phyloP scores from a whole-genome alignment of 2,329 filamentous ascomycete genomes.

The Colletotrichum sp. region DNA sequence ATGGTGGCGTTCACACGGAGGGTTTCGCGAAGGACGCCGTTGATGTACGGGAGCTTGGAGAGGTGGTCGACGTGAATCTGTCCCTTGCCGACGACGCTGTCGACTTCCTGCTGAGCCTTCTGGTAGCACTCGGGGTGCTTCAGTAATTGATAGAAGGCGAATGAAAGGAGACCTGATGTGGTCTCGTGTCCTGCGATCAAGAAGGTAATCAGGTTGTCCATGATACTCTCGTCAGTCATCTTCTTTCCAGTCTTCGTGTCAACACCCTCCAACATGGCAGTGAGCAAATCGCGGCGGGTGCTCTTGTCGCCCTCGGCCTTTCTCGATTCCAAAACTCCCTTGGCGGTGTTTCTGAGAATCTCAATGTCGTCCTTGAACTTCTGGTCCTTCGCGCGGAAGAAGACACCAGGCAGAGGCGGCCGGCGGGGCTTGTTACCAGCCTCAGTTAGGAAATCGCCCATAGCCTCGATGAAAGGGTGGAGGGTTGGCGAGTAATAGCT shows the following conservation, averaged over 20 bases:
- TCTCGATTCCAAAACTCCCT: constrained; percentile 64
- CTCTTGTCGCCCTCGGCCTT: constrained; percentile 49
- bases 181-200: constrained; percentile 73
- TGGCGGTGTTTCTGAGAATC: constrained; percentile 54
- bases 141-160: constrained; percentile 68
- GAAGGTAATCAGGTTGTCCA: constrained; percentile 73
- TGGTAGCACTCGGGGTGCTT: constrained; percentile 65
- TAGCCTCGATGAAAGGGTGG: constrained; percentile 51
- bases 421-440: constrained; percentile 54
- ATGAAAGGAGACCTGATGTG: constrained; percentile 69
- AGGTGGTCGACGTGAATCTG: constrained; percentile 64
- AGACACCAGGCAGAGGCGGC: constrained; percentile 48
- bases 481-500: constrained; percentile 57
- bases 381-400: constrained; percentile 46
- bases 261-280: constrained; percentile 66
- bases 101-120: constrained; percentile 72
- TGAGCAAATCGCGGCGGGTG: constrained; percentile 63
- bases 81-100: constrained; percentile 64
- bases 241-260: constrained; percentile 68
- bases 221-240: constrained; percentile 63
- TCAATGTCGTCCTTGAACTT: constrained; percentile 57
- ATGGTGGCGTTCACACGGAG: constrained; percentile 32
- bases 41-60: constrained; percentile 65
- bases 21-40: constrained; percentile 65
- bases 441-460: constrained; percentile 63